phyloP scores from a whole-genome alignment of 306 rosid genomes.

The Dryas drummondii region DNA sequence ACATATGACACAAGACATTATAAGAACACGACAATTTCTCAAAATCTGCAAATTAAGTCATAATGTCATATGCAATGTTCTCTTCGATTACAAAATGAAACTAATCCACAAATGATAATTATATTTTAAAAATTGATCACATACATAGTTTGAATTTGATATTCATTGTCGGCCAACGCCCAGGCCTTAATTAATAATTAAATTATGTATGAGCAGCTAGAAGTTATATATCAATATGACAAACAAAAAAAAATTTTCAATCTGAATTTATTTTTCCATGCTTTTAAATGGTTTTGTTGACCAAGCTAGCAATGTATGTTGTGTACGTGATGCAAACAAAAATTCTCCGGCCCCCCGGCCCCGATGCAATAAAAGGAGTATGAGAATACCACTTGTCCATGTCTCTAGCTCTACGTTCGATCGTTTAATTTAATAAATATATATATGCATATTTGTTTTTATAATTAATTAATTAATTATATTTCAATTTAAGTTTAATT shows the following conservation, averaged over 20 bases:
- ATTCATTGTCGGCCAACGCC: conserved; percentile 1
- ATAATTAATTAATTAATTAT: too few species aligned
- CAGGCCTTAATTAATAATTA: not conserved
- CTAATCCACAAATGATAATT: not conserved
- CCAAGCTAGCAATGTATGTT: conserved; percentile 35
- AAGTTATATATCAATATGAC: not conserved
- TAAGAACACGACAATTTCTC: not conserved
- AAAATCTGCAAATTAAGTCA: not conserved
- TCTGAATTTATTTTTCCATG: not conserved
- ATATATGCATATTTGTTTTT: too few species aligned
- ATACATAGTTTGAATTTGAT: not conserved
- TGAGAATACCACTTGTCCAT: too few species aligned
- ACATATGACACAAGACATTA: not conserved
- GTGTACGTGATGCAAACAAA: conserved; percentile 6
- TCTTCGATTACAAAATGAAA: not conserved
- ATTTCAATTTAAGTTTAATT: too few species aligned
- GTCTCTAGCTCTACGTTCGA: too few species aligned
- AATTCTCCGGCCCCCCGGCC: too few species aligned
- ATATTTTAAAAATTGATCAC: not conserved
- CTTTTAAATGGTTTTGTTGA: conserved; percentile 24
- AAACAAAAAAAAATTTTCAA: not conserved
- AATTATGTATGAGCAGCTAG: conserved; percentile 2
- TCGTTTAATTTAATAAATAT: too few species aligned
- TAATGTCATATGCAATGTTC: not conserved
- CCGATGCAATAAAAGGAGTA: too few species aligned